A percentile compares a stretch with the other conserved stretches of the same genome.
These are phyloP conservation scores for Cymbidium sinense DNA, from an alignment of 106 monocot species.

Conservation along the genomic window DNA sequence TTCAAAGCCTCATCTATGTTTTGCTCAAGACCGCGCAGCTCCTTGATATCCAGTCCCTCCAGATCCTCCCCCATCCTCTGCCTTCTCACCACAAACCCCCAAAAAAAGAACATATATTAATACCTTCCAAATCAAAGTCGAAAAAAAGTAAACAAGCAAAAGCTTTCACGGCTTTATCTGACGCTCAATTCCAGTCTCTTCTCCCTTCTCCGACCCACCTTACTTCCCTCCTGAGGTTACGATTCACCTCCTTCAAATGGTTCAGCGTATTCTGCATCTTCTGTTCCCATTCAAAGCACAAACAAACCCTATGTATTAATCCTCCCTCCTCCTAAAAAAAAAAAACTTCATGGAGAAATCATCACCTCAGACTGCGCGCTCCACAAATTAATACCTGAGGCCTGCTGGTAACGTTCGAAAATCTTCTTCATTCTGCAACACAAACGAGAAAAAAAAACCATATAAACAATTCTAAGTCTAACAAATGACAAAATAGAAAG, in stretches of 20 bases:
- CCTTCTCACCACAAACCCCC: constrained; percentile 18
- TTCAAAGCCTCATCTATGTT: constrained; percentile 51
- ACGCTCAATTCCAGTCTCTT: too few relatives aligned
- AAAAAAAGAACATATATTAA: background rate
- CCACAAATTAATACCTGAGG: constrained; percentile 59
- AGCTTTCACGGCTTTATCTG: too few relatives aligned
- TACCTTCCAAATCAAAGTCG: background rate
- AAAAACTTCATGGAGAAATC: background rate
- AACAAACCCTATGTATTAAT: background rate
- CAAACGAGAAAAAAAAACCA: background rate
- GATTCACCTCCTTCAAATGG: constrained; percentile 65
- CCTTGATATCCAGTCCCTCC: constrained; percentile 47
- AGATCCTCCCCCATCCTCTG: constrained; percentile 73
- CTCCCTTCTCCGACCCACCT: constrained; percentile 24
- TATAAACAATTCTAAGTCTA: background rate
- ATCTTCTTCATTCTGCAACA: constrained; percentile 51
- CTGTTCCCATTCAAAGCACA: constrained; percentile 23
- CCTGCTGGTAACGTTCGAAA: constrained; percentile 64
- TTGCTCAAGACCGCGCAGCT: constrained; percentile 85
- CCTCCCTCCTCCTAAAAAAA: background rate
- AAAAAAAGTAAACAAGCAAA: background rate
- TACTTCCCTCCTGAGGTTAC: constrained; percentile 65
- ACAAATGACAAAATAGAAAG: background rate
- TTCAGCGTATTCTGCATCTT: constrained; percentile 70
- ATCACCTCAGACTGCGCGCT: constrained; percentile 54